Percentiles rank a stretch among this genome's conserved stretches.
phyloP scores from a whole-genome alignment of 305 asterid species.

The Solanum aculeatissimum region DNA sequence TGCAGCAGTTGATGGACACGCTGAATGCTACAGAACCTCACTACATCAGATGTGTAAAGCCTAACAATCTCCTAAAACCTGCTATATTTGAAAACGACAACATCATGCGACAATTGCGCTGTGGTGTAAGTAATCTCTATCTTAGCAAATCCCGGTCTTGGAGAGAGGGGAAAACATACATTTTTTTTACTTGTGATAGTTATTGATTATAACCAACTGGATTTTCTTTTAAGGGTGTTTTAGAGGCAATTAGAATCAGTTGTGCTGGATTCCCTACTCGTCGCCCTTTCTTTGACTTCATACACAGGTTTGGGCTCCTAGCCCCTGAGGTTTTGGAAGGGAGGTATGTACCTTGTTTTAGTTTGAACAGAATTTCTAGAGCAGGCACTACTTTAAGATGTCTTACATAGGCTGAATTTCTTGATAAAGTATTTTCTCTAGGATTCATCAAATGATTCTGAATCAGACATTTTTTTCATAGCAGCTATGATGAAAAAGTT shows the following conservation, averaged over 20 bases:
- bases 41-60: slow-evolving; percentile 96
- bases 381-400: not conserved
- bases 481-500: slow-evolving; percentile 81
- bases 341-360: slow-evolving; percentile 35
- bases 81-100: slow-evolving; percentile 86
- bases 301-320: slow-evolving; percentile 93
- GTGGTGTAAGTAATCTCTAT: slow-evolving; percentile 68
- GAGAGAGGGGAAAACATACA: not conserved
- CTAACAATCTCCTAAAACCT: slow-evolving; percentile 93
- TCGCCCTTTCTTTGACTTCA: slow-evolving; percentile 89
- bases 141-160: not conserved
- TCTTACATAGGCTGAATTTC: slow-evolving; percentile 2
- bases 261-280: slow-evolving; percentile 99
- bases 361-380: slow-evolving; percentile 9
- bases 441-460: slow-evolving; percentile 6
- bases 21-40: slow-evolving; percentile 95
- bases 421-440: not conserved
- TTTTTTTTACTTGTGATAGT: not conserved
- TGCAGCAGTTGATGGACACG: slow-evolving; percentile 90
- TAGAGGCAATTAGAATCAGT: slow-evolving; percentile 97
- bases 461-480: slow-evolving; percentile 13
- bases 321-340: slow-evolving; percentile 85
- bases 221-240: slow-evolving; percentile 69
- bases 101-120: slow-evolving; percentile 87
- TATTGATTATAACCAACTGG: slow-evolving; percentile 16